phyloP scores from a whole-genome alignment of 192 early-diverging fungal species.

The Glomus cerebriforme region DNA sequence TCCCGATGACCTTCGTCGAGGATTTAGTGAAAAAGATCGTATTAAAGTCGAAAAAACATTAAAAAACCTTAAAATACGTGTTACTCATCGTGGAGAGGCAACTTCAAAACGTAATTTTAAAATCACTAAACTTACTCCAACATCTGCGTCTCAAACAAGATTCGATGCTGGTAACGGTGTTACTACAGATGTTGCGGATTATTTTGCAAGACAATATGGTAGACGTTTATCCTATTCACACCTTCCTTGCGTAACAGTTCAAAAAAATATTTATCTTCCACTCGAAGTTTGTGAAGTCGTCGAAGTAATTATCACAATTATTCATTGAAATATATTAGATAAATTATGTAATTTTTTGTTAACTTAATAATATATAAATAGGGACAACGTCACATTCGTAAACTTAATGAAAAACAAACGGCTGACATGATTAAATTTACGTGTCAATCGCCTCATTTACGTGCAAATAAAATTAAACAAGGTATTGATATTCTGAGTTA shows the following conservation, averaged over 20 bases:
- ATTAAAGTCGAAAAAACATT: conserved; percentile 48
- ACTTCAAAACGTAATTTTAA: conserved; percentile 61
- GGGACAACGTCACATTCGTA: conserved; percentile 81
- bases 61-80: conserved; percentile 53
- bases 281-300: conserved; percentile 89
- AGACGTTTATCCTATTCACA: conserved; percentile 71
- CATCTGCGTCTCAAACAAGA: conserved; percentile 66
- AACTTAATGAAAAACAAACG: conserved; percentile 86
- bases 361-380: conserved; percentile 19
- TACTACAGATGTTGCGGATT: conserved; percentile 67
- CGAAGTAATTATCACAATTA: conserved; percentile 14
- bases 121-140: conserved; percentile 67
- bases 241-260: conserved; percentile 77
- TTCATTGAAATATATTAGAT: not conserved
- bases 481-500: conserved; percentile 67
- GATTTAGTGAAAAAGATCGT: conserved; percentile 38
- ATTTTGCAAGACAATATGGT: conserved; percentile 79
- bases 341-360: not conserved
- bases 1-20: conserved; percentile 48
- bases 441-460: conserved; percentile 75
- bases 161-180: conserved; percentile 61
- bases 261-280: conserved; percentile 69
- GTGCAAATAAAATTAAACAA: conserved; percentile 77
- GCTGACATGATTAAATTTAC: conserved; percentile 97
- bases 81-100: conserved; percentile 65